Evolutionary conservation across 805 yeast species (phyloP), one percentile per base, ranked within the genome.

Genomic region (Metschnikowia santaceciliae): DNA sequence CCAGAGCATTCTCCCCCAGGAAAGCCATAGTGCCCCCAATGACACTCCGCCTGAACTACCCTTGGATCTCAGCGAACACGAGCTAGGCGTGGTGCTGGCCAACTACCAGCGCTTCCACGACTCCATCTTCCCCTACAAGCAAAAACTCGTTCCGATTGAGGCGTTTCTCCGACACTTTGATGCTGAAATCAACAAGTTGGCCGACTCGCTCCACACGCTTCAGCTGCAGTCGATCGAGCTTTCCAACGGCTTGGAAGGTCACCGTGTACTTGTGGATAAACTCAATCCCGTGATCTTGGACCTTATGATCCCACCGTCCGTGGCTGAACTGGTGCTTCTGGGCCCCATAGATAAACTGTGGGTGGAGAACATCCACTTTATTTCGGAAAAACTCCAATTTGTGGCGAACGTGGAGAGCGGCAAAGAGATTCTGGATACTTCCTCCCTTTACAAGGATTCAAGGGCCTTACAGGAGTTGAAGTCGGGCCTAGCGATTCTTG

Each of bases 271-370:
- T 13, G 66, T 67, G 4, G 75, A 71, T 22, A 74, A 74, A 47
- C 76, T 90, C 50, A 81, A 86, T 17, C 96, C 96, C 0, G 70
- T 88, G n/a, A 83, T 90, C 0, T 77, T 86, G 36, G 91, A 88
- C 56, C 71, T 88, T 34, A 72, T 87, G 52, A 80, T 91, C 6
- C 88, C 97, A 0, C 94, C 96, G 0, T 79, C 79, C 1, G 73
- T 87, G 2, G 79, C 88, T 6, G 69, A 71, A 50, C 79, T 83
- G 6, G 72, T 92, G 1, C 59, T 81, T 2, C 72, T 72, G 38
- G 90, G 82, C 19, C 80, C 79, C 10, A 71, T 91, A 10, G 74
- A 78, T 53, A 67, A 71, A 2, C 61, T 67, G 8, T 90, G 96
- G 96, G 69, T 80, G 19, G 90, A 84, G 43, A 82, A 83, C 69